These are phyloP conservation scores for Lentinus brumalis DNA, from an alignment of 768 basidiomycete species.

Conservation along the genomic window DNA sequence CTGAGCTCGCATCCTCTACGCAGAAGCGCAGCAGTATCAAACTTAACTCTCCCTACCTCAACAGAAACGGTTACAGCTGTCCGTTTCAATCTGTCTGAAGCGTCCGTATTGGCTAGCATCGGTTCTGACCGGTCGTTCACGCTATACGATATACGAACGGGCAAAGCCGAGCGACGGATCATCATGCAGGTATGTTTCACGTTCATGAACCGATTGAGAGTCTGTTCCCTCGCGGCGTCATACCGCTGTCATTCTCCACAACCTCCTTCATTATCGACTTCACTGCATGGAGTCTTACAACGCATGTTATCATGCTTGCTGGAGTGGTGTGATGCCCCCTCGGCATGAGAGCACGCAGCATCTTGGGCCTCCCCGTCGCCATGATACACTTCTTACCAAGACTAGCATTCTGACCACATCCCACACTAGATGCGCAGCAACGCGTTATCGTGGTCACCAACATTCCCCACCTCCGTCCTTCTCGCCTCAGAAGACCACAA, in stretches of 20 bases:
- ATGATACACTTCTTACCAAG: background rate
- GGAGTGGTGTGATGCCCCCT: too few relatives aligned
- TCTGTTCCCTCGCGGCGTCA: too few relatives aligned
- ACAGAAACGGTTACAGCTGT: conserved; percentile 88
- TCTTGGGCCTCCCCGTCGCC: background rate
- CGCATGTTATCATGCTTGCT: too few relatives aligned
- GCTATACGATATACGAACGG: conserved; percentile 94
- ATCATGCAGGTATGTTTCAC: conserved; percentile 76
- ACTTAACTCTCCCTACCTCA: conserved; percentile 83
- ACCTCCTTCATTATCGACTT: too few relatives aligned
- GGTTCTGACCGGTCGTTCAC: conserved; percentile 96
- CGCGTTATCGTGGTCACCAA: conserved; percentile 92
- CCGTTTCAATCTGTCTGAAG: conserved; percentile 92
- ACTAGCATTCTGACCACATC: conserved; percentile 5
- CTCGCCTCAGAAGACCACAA: conserved; percentile 99
- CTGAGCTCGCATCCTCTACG: background rate
- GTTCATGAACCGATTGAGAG: too few relatives aligned
- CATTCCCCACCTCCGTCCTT: conserved; percentile 87
- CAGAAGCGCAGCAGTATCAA: conserved; percentile 84
- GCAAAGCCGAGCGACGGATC: conserved; percentile 89
- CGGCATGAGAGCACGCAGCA: too few relatives aligned
- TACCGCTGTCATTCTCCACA: too few relatives aligned
- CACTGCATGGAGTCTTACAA: too few relatives aligned
- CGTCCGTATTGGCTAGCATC: conserved; percentile 91
- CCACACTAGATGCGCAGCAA: conserved; percentile 77